Conservation (phyloP, 768 basidiomycete genomes). For the Mycena filopes region DNA sequence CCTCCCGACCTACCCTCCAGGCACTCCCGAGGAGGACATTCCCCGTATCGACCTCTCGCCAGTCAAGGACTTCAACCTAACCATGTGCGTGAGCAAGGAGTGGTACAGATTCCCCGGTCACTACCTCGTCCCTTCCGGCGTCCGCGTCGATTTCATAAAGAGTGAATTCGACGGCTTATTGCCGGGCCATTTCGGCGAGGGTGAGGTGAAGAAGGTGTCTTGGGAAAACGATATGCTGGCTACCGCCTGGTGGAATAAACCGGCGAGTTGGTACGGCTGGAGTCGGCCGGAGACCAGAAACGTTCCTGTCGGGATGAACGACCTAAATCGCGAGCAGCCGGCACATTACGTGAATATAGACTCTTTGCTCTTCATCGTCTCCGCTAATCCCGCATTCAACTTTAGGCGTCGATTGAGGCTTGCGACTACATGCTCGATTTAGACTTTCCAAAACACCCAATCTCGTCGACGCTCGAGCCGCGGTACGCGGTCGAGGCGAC, state of each 20-base stretch:
- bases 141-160: conserved; percentile 90
- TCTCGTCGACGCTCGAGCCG: conserved; percentile 71
- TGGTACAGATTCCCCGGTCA: conserved; percentile 96
- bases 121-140: conserved; percentile 85
- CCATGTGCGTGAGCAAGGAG: conserved; percentile 91
- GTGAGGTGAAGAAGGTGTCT: conserved; percentile 39
- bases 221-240: conserved; percentile 39
- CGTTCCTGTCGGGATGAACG: conserved; percentile 80
- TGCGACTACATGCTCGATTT: conserved; percentile 95
- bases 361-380: conserved; percentile 16
- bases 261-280: conserved; percentile 26
- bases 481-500: conserved; percentile 74
- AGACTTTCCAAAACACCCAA: conserved; percentile 81
- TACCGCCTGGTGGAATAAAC: conserved; percentile 56
- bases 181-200: conserved; percentile 80
- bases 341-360: conserved; percentile 74
- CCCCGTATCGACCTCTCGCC: conserved; percentile 73
- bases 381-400: conserved; percentile 15
- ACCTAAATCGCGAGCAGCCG: conserved; percentile 82
- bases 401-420: conserved; percentile 71
- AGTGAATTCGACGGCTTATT: conserved; percentile 92
- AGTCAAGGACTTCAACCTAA: conserved; percentile 75
- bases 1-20: conserved; percentile 57
- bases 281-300: conserved; percentile 66
- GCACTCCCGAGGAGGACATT: conserved; percentile 51